Evolutionary conservation across 768 basidiomycete species (phyloP).

Genomic region (Mycena venus): DNA sequence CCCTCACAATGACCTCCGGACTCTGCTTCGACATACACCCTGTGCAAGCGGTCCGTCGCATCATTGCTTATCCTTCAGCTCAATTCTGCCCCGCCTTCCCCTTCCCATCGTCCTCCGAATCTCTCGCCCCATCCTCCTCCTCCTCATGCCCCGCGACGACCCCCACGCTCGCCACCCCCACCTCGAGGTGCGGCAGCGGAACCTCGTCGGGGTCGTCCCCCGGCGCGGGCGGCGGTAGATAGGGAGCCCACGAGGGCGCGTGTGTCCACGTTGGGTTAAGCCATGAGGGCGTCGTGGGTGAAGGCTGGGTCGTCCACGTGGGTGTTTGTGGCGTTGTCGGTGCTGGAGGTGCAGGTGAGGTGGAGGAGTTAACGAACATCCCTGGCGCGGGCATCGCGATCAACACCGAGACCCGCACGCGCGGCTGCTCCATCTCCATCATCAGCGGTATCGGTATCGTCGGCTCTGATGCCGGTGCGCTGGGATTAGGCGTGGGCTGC

Average conservation of each 20-base stretch:
- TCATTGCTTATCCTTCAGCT: too few species aligned
- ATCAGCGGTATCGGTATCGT: background rate
- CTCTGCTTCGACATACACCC: too few species aligned
- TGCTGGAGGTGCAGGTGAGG: background rate
- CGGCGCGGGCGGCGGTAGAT: background rate
- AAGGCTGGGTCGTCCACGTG: too few species aligned
- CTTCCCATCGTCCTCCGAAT: background rate
- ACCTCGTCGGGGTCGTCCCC: conserved; percentile 34
- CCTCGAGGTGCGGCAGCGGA: conserved; percentile 48
- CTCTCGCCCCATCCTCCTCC: background rate
- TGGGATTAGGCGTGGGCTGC: background rate
- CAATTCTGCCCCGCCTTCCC: background rate
- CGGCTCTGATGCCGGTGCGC: background rate
- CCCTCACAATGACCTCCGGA: too few species aligned
- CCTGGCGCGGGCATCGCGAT: conserved; percentile 57
- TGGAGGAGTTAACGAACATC: background rate
- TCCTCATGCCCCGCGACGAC: conserved; percentile 18
- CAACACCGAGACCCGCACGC: conserved; percentile 55
- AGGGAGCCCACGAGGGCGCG: background rate
- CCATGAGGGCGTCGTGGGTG: conserved; percentile 14
- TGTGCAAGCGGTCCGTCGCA: too few species aligned
- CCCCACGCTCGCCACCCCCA: conserved; percentile 44
- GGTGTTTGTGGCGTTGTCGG: too few species aligned
- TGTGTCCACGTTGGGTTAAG: conserved; percentile 4
- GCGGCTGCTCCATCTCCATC: conserved; percentile 31